These are phyloP conservation scores for Rhizoctonia solani DNA, from an alignment of 1,284 basidiomycete genomes.

Conservation along the genomic window DNA sequence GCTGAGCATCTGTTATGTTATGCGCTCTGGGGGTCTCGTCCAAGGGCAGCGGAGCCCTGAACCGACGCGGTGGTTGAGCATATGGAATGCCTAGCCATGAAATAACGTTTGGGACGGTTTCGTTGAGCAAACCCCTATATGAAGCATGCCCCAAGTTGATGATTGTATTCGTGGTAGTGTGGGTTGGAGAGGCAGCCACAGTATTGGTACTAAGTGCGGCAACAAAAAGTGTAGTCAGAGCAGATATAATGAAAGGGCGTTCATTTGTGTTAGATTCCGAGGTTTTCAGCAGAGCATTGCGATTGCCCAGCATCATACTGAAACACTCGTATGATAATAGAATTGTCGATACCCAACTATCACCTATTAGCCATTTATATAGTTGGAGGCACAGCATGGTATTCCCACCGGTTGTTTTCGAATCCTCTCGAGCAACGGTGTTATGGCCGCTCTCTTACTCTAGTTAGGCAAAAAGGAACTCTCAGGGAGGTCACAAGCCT, in stretches of 20 bases:
- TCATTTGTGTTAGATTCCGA: no score
- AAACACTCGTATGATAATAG: no score
- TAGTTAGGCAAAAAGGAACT: background rate
- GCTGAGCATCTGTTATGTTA: conserved; percentile 9
- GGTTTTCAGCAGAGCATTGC: no score
- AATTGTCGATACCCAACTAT: no score
- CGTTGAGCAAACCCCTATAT: conserved; percentile 56
- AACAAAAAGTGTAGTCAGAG: background rate
- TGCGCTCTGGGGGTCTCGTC: conserved; percentile 38
- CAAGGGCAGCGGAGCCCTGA: conserved; percentile 47
- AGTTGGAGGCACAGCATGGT: background rate
- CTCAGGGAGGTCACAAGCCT: background rate
- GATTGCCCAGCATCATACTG: no score
- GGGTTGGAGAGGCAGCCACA: background rate
- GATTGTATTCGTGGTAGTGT: background rate
- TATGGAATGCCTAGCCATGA: conserved; percentile 58
- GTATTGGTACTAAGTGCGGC: background rate
- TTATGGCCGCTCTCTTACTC: background rate
- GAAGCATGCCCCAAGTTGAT: conserved; percentile 41
- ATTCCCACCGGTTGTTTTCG: background rate
- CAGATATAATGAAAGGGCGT: no score
- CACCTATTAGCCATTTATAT: no score
- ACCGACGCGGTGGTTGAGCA: conserved; percentile 52
- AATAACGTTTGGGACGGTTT: conserved; percentile 45
- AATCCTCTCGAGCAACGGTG: no score